These are phyloP conservation scores for Phlebiopsis flavidoalba DNA, from an alignment of 768 basidiomycete species.

Conservation along the genomic window DNA sequence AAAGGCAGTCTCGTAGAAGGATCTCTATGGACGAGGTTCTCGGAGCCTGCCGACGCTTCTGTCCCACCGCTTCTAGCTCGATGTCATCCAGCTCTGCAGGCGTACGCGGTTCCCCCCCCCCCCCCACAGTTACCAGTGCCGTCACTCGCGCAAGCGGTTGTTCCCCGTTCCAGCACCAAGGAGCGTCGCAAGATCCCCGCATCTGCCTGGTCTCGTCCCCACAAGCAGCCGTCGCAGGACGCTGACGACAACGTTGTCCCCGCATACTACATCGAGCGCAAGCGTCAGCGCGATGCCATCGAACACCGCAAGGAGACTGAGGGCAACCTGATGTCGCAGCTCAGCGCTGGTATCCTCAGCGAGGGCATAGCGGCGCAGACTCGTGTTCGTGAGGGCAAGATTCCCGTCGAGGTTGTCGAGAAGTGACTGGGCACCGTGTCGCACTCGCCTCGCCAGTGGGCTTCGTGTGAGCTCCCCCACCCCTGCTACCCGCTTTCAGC, in stretches of 20 bases:
- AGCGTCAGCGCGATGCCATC: conserved; percentile 20
- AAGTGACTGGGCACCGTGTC: conserved; percentile 35
- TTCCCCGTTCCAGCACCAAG: conserved; percentile 5
- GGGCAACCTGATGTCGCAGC: conserved; percentile 24
- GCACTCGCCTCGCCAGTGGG: conserved; percentile 38
- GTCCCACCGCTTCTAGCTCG: conserved; percentile 2
- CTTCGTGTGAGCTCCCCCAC: conserved; percentile 41
- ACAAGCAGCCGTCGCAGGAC: conserved; percentile 23
- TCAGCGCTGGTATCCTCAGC: conserved; percentile 24
- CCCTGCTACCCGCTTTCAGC: conserved; percentile 32
- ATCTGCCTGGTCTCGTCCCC: conserved; percentile 21
- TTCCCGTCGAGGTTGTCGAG: conserved; percentile 36
- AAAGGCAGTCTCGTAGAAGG: conserved; percentile 20
- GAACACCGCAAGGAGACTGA: conserved; percentile 25
- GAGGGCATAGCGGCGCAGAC: conserved; percentile 25
- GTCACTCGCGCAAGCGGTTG: conserved; percentile 2
- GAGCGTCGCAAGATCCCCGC: conserved; percentile 16
- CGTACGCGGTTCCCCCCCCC: neutral
- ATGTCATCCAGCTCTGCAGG: neutral
- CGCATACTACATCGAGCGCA: conserved; percentile 24
- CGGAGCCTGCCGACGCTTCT: conserved; percentile 6
- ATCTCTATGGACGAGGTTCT: conserved; percentile 22
- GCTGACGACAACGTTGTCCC: conserved; percentile 24
- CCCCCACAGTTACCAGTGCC: too few species aligned
- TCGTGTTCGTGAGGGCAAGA: conserved; percentile 27